Base-by-base conservation (phyloP, 1,284 basidiomycete genomes). In the Ganoderma boninense region DNA sequence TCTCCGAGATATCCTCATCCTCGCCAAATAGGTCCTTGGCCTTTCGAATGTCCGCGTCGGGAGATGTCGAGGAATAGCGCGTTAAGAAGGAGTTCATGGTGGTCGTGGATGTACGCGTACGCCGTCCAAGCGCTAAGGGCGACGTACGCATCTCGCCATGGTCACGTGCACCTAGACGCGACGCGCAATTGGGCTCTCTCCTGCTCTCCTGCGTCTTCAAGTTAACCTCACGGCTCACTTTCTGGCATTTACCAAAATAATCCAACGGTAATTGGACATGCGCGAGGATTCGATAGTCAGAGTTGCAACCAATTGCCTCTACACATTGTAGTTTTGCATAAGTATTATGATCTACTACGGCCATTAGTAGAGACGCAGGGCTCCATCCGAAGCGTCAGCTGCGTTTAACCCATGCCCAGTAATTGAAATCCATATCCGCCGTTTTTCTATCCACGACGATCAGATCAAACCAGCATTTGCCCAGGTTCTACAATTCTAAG, bases 21-120 rank as follows among this genome's bases (percentile, higher is more conserved):
- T 92, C 89, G 6, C 82, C 83, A n/a, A 83, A 80, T 43, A 85
- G 76, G 42, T 82, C 81, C 71, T 86, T 84, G n/a, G 86, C 85
- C 73, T 85, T 87, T 74, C 84, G 83, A 4, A 91, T 81, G 76
- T 89, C 85, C 60, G 82, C 81, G 44, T 81, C 79, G 18, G 88
- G 80, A 67, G 85, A 85, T 23, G 87, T 86, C 16, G 86, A 85
- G 40, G 92, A 87, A 78, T 89, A 95, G 57, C 88, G 88, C 68
- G 89, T 86, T 67, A 90, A 88, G 77, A 96, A 87, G 65, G 87
- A 82, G 85, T 96, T 93, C 95, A 97, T 96, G 81, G 78, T 89
- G 77, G 80, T 69, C 42, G 73, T 56, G 63, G 69, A 67, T 40
- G 73, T 70, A 74, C 73, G 73, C 73, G 73, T 74, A 71, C 68